Evolutionary conservation across 2,329 filamentous ascomycete species (phyloP).

Genomic region (Penicillium psychrosexuale): DNA sequence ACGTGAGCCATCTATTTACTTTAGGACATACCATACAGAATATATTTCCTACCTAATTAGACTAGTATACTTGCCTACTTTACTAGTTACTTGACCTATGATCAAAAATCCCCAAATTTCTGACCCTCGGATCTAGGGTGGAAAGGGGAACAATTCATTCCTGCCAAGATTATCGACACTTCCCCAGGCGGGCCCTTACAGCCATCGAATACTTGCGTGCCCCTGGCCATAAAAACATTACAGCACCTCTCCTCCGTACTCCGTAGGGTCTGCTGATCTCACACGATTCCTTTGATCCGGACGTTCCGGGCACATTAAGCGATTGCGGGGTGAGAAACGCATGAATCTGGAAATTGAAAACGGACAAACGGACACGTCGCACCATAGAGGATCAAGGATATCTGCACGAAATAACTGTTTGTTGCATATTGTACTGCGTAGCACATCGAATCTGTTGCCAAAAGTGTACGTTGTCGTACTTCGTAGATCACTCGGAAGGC

Average conservation of each 20-base stretch:
- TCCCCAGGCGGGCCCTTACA: slow-evolving; percentile 1
- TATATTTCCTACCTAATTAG: not conserved
- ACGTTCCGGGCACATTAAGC: not conserved
- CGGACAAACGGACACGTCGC: slow-evolving; percentile 1
- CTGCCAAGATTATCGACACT: slow-evolving; percentile 1
- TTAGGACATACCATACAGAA: not conserved
- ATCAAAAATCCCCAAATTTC: not conserved
- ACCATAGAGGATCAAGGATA: not conserved
- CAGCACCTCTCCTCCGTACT: not conserved
- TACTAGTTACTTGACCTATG: not conserved
- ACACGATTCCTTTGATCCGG: not conserved
- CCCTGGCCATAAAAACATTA: not conserved
- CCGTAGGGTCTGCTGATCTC: slow-evolving; percentile 5
- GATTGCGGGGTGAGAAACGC: slow-evolving; percentile 5
- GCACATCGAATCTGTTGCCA: not conserved
- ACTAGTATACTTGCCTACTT: not conserved
- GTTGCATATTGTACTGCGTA: slow-evolving; percentile 1
- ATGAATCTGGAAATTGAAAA: not conserved
- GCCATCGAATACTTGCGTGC: not conserved
- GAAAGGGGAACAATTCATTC: not conserved
- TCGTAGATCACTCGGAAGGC: slow-evolving; percentile 4
- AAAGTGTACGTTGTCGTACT: not conserved
- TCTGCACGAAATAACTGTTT: not conserved
- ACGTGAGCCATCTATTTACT: not conserved
- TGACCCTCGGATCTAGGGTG: not conserved